A percentile compares a stretch with the other conserved stretches of the same genome.
These are phyloP conservation scores for Suaeda aralocaspica DNA, from an alignment of 148 eudicot species.

Conservation along the genomic window DNA sequence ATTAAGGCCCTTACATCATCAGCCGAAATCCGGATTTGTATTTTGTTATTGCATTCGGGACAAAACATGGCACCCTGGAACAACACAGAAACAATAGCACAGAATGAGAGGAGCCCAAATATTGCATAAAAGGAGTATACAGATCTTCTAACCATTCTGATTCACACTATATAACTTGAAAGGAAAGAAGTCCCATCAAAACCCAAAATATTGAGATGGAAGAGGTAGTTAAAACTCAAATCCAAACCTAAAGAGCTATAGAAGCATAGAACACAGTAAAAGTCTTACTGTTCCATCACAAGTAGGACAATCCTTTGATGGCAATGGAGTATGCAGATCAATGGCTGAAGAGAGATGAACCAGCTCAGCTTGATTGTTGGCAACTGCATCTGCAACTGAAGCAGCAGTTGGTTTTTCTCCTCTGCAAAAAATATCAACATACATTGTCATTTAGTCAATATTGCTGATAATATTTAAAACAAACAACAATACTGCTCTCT, in stretches of 20 bases:
- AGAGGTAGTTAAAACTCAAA: slow-evolving; percentile 2
- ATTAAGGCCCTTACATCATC: slow-evolving; percentile 66
- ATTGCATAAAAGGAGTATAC: neutral
- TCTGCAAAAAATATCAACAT: slow-evolving; percentile 31
- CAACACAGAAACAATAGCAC: slow-evolving; percentile 9
- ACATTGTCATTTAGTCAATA: slow-evolving; percentile 23
- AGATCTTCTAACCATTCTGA: neutral
- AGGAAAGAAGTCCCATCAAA: neutral
- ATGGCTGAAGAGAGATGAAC: slow-evolving; percentile 70
- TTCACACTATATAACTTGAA: neutral
- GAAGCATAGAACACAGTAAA: no score
- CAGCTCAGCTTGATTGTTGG: slow-evolving; percentile 78
- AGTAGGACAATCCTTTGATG: slow-evolving; percentile 75
- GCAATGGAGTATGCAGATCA: slow-evolving; percentile 67
- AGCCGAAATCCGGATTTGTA: slow-evolving; percentile 71
- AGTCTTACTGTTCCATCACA: slow-evolving; percentile 83
- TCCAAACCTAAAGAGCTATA: slow-evolving; percentile 7
- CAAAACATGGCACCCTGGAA: slow-evolving; percentile 91
- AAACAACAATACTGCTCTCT: neutral
- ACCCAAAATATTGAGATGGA: neutral
- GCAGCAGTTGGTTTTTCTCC: slow-evolving; percentile 91
- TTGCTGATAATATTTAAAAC: slow-evolving; percentile 1
- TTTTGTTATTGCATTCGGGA: slow-evolving; percentile 74
- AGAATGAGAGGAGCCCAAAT: neutral
- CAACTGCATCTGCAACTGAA: slow-evolving; percentile 68